Evolutionary conservation across 1,284 basidiomycete genomes (phyloP), one percentile per base, ranked within the genome.

Genomic region (Anthracocystis walkeri): DNA sequence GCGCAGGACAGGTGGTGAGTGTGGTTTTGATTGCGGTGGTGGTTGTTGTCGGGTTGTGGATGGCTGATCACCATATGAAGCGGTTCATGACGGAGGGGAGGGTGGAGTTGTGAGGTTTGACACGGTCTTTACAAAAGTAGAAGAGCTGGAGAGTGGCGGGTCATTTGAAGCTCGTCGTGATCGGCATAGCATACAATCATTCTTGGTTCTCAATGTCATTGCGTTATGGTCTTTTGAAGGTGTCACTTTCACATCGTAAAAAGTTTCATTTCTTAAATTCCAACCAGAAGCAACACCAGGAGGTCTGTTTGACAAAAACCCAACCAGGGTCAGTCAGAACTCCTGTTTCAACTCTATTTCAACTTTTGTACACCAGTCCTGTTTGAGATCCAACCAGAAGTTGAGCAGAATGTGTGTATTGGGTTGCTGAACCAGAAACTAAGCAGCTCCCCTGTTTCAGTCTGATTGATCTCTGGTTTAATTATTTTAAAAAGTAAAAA

Each of bases 11-110:
- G 59, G 59, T 49, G 42, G 14, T 12, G 25, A 71, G 67, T 50
- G 31, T 66, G 12, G 33, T 58, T 7, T 12, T 58, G 5, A 51
- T 73, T 18, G 44, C 23, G 21, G 10, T 50, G 58, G 58, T 70
- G 33, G 55, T 57, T 20, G 23, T 65, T 14, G 53, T 66, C 4
- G 57, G 60, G 4, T 31, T 73, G 18, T 58, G 44, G 62, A 45
- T 57, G 35, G 68, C 54, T 0, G 68, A 71, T 41, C 29, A 45
- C 10, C 55, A 62, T 31, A 58, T 71, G 63, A 65, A 52, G 48
- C 33, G 21, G 41, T 51, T 58, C 16, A 58, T 65, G 62, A 49
- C 49, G 38, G 38, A 52, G 46, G 46, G 29, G 3, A 29, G 20
- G 7, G 35, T 45, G 5, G 61, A 60, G 23, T 53, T 64, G 8